phyloP scores from a whole-genome alignment of 2,329 filamentous ascomycete genomes.

The Reticulascus tulasneorum region DNA sequence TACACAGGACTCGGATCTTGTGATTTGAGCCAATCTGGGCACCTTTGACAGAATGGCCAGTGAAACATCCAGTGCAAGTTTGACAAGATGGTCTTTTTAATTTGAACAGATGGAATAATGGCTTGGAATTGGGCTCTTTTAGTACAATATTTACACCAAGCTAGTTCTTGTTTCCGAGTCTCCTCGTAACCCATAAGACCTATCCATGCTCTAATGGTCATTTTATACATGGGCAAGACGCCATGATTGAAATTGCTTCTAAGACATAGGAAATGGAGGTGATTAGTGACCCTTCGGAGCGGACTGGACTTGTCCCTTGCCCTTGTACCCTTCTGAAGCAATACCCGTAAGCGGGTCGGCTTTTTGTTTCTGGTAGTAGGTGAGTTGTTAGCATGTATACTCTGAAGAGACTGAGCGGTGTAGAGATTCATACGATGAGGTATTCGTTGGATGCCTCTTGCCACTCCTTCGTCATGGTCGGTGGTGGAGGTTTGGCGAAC shows the following conservation, averaged over 20 bases:
- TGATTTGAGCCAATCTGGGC: no score
- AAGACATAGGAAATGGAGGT: conserved; percentile 13
- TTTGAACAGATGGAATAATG: conserved; percentile 24
- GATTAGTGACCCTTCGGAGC: conserved; percentile 49
- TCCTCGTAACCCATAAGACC: conserved; percentile 25
- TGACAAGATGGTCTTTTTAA: no score
- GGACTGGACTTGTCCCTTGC: conserved; percentile 75
- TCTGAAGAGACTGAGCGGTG: neutral
- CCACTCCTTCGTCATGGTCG: conserved; percentile 95
- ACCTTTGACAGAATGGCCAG: no score
- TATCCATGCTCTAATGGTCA: conserved; percentile 23
- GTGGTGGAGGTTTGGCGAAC: conserved; percentile 68
- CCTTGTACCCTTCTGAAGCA: conserved; percentile 72
- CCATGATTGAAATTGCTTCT: conserved; percentile 13
- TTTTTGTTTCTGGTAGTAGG: conserved; percentile 63
- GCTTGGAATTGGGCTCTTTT: conserved; percentile 33
- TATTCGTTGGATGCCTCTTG: conserved; percentile 95
- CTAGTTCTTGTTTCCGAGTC: conserved; percentile 20
- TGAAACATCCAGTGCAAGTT: no score
- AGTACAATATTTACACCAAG: conserved; percentile 41
- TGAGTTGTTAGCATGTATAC: conserved; percentile 1
- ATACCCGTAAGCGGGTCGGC: conserved; percentile 84
- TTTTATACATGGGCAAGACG: conserved; percentile 30
- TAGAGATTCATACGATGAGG: conserved; percentile 65
- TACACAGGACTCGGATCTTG: no score